Base-by-base conservation (phyloP, 495 filamentous ascomycete genomes). In the Talaromyces adpressus region DNA sequence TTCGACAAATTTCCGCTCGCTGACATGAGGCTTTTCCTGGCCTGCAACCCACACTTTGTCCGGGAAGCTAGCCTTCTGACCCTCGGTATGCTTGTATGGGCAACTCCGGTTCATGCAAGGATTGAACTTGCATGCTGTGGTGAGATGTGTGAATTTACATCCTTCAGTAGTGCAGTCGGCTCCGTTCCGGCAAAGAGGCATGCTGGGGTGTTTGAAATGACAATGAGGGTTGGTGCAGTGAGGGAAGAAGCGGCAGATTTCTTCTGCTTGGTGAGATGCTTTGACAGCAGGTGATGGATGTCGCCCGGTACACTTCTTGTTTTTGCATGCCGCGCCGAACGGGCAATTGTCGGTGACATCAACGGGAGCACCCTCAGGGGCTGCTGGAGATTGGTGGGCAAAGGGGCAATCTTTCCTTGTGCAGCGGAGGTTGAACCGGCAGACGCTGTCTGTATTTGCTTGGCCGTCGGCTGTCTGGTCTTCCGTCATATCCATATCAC, bases 171-270 rank as follows among this genome's bases (percentile, higher is more conserved):
- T 86, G 79, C 94, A 99, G 74, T 95, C 92, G 36, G 90, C 90
- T 22, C 95, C 95, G 69, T 98, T 98, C 57, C 92, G 87, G 76
- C 94, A 98, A 47, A 91, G 85, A 12, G 89, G 87, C 74, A 91
- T 90, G 59, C 72, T 76, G 16, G 89, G 88, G 65, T 99, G 94
- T 72, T 87, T 87, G 79, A 96, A 99, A 9, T 89, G 84, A 71
- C 94, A 99, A 62, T 81, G 75, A 7, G 88, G 82, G 71, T 96
- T 96, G 45, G 89, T 87, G 80, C 94, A 99, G 77, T 97, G 89
- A 47, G 94, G 92, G 73, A 86, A 97, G 81, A 93, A 99, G 69
- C 87, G 90, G 87, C 94, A 99, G 69, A 96, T 87, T 71, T 87
- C 84, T 71, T 96, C 89, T 57, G 86, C 82, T 72, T 94, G 89